These are phyloP conservation scores for Guyanaporus albipodus DNA, from an alignment of 768 basidiomycete genomes.

Conservation along the genomic window DNA sequence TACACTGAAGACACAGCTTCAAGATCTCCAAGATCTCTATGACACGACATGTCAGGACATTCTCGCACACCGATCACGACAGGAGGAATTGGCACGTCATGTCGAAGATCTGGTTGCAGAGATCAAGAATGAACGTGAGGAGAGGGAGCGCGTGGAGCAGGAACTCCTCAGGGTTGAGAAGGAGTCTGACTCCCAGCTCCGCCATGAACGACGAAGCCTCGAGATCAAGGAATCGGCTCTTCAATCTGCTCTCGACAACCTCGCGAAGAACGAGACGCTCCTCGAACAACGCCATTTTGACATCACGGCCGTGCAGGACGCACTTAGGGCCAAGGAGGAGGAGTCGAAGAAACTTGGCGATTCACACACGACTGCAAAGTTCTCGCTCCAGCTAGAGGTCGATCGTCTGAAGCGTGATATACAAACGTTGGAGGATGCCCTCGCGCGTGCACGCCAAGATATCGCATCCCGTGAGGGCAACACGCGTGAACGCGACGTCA, in stretches of 20 bases:
- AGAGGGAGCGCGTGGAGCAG: constrained; percentile 49
- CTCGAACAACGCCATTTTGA: constrained; percentile 75
- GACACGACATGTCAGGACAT: constrained; percentile 61
- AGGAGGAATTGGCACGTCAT: constrained; percentile 75
- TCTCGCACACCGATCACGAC: constrained; percentile 61
- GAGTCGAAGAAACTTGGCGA: constrained; percentile 82
- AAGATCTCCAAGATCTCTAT: constrained; percentile 61
- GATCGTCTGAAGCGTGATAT: constrained; percentile 85
- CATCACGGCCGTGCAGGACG: constrained; percentile 64
- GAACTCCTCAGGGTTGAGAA: constrained; percentile 57
- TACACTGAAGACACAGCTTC: constrained; percentile 57
- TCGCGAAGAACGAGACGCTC: constrained; percentile 58
- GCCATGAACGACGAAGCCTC: constrained; percentile 56
- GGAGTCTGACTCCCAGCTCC: constrained; percentile 58
- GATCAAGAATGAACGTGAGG: constrained; percentile 53
- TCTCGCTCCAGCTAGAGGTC: constrained; percentile 85
- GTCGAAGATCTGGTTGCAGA: constrained; percentile 68
- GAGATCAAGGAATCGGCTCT: constrained; percentile 71
- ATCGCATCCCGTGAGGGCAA: constrained; percentile 62
- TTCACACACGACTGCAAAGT: constrained; percentile 74
- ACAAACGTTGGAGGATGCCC: constrained; percentile 73
- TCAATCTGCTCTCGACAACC: constrained; percentile 57
- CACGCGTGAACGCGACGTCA: constrained; percentile 64
- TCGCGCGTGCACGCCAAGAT: constrained; percentile 66
- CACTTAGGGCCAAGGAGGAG: constrained; percentile 65